Percentiles rank a stretch among this genome's conserved stretches.
Evolutionary conservation across 352 stramenopile genomes (phyloP).

Genomic region (Pythium utonaiense): DNA sequence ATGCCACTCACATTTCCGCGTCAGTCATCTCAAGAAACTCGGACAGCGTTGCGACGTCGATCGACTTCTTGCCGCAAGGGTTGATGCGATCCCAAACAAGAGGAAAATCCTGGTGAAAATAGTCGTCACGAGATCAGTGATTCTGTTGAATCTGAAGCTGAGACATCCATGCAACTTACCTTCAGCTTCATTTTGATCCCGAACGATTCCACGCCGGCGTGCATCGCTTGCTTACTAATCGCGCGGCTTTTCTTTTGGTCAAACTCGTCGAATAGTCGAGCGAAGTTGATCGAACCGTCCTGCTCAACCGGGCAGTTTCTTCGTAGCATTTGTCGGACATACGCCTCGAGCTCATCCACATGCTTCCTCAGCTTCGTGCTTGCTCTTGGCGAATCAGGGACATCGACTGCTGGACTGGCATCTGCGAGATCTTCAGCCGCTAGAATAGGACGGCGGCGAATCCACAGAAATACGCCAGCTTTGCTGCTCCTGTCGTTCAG

Average conservation of each 20-base stretch:
- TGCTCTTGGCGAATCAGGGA: slow-evolving; percentile 37
- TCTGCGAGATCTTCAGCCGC: slow-evolving; percentile 54
- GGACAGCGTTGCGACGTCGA: slow-evolving; percentile 51
- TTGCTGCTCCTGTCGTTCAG: slow-evolving; percentile 63
- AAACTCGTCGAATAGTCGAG: slow-evolving; percentile 71
- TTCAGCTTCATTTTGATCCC: slow-evolving; percentile 77
- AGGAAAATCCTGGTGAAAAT: slow-evolving; percentile 43
- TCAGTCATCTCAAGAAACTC: slow-evolving; percentile 76
- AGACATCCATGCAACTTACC: slow-evolving; percentile 24
- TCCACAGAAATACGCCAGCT: slow-evolving; percentile 63
- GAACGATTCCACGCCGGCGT: slow-evolving; percentile 55
- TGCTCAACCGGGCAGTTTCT: slow-evolving; percentile 75
- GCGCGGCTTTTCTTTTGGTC: slow-evolving; percentile 59
- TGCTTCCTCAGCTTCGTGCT: slow-evolving; percentile 42
- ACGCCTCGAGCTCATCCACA: slow-evolving; percentile 61
- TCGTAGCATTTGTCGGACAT: slow-evolving; percentile 65
- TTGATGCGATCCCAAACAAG: slow-evolving; percentile 75
- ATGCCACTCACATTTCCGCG: slow-evolving; percentile 57
- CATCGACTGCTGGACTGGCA: slow-evolving; percentile 27
- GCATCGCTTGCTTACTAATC: slow-evolving; percentile 43
- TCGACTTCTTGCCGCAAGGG: slow-evolving; percentile 45
- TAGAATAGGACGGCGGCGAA: slow-evolving; percentile 36
- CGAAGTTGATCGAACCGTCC: slow-evolving; percentile 72
- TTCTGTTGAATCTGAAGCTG: too few relatives aligned
- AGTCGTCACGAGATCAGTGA: neutral